Evolutionary conservation across 768 basidiomycete species (phyloP).

Genomic region (Astraeus odoratus): DNA sequence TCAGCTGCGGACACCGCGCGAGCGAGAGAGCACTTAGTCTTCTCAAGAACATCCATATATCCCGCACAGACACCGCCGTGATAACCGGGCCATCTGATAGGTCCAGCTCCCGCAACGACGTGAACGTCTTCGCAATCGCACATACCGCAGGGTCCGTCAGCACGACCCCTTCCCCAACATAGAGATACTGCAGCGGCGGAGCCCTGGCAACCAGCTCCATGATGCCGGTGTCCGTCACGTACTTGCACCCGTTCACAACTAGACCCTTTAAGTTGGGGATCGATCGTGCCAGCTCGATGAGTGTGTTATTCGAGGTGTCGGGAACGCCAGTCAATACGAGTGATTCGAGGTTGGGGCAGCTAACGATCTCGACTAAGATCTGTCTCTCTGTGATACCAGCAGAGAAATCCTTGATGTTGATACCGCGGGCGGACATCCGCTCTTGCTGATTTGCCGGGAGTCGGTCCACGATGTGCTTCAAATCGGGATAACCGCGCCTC

Average conservation of each 20-base stretch:
- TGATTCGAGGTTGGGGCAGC: constrained; percentile 61
- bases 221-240: constrained; percentile 74
- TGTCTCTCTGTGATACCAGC: constrained; percentile 48
- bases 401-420: constrained; percentile 41
- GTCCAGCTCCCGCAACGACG: constrained; percentile 77
- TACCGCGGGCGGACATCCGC: constrained; percentile 51
- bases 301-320: constrained; percentile 61
- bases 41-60: constrained; percentile 77
- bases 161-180: constrained; percentile 61
- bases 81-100: constrained; percentile 62
- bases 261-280: constrained; percentile 68
- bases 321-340: constrained; percentile 63
- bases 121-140: constrained; percentile 67
- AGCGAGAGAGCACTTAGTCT: constrained; percentile 71
- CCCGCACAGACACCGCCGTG: constrained; percentile 62
- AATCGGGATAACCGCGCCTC: constrained; percentile 26
- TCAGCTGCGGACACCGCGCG: constrained; percentile 68
- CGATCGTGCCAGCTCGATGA: constrained; percentile 53
- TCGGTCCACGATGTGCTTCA: constrained; percentile 53
- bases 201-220: constrained; percentile 63
- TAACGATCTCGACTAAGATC: constrained; percentile 47
- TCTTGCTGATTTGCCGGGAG: constrained; percentile 55
- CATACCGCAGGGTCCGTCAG: constrained; percentile 58
- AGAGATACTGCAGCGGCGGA: constrained; percentile 65
- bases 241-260: constrained; percentile 67